phyloP scores from a whole-genome alignment of 169 alveolate genomes.

The Cryptosporidium meleagridis region DNA sequence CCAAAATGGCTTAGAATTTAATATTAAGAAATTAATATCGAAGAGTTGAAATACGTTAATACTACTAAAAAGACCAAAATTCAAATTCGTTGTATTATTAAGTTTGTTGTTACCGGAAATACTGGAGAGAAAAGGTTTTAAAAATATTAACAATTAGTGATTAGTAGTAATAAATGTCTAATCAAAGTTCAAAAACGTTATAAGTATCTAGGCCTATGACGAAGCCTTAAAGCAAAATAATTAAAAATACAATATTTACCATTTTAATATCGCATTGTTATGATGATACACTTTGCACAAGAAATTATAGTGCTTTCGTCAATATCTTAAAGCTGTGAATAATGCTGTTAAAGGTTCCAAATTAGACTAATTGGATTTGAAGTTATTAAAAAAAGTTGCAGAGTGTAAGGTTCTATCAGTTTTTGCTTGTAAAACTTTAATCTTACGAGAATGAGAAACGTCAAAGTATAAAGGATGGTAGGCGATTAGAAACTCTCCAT shows the following conservation, averaged over 20 bases:
- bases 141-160: neutral
- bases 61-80: too few relatives aligned
- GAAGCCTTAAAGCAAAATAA: neutral
- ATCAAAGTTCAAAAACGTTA: too few relatives aligned
- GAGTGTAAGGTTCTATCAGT: constrained; percentile 35
- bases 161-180: too few relatives aligned
- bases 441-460: constrained; percentile 40
- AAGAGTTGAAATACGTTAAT: neutral
- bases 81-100: too few relatives aligned
- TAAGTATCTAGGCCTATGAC: neutral
- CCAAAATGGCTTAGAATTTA: neutral
- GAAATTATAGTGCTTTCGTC: neutral
- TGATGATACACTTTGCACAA: neutral
- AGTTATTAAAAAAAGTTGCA: constrained; percentile 18
- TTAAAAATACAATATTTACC: too few relatives aligned
- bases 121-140: too few relatives aligned
- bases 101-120: too few relatives aligned
- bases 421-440: constrained; percentile 53
- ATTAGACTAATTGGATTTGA: neutral
- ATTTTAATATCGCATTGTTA: neutral
- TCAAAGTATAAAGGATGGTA: constrained; percentile 68
- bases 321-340: neutral
- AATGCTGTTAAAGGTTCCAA: neutral
- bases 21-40: neutral
- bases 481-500: constrained; percentile 80